Evolutionary conservation across 2,329 filamentous ascomycete genomes (phyloP).

Genomic region (Leptoxyphium fumago): DNA sequence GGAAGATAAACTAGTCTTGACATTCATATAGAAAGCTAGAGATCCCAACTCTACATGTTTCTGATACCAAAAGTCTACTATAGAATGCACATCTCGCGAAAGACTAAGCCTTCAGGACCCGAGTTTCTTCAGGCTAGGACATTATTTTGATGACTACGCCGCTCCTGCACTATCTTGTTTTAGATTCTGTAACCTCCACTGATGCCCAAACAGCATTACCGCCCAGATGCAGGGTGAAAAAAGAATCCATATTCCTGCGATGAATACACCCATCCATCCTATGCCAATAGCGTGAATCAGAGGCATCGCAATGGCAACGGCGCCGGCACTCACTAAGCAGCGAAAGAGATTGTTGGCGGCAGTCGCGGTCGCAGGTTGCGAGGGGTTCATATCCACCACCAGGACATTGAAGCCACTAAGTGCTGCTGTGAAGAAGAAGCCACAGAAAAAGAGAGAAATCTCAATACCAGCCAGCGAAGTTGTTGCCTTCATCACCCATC

Average conservation of each 20-base stretch:
- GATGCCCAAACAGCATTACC: constrained; percentile 12
- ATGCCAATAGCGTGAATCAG: constrained; percentile 25
- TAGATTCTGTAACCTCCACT: constrained; percentile 9
- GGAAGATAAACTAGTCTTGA: too few species aligned
- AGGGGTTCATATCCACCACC: constrained; percentile 31
- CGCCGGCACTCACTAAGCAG: constrained; percentile 29
- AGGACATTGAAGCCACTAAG: constrained; percentile 33
- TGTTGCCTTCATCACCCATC: constrained; percentile 25
- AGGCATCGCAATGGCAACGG: constrained; percentile 24
- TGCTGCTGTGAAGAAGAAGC: constrained; percentile 24
- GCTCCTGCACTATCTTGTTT: too few species aligned
- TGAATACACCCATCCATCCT: constrained; percentile 28
- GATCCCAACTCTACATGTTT: too few species aligned
- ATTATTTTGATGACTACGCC: too few species aligned
- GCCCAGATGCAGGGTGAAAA: constrained; percentile 7
- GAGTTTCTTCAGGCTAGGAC: too few species aligned
- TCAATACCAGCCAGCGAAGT: constrained; percentile 14
- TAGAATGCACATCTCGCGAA: too few species aligned
- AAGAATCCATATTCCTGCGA: constrained; percentile 15
- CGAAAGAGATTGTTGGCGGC: constrained; percentile 30
- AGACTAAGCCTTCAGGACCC: too few species aligned
- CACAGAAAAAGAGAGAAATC: constrained; percentile 15
- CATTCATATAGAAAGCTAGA: too few species aligned
- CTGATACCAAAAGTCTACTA: too few species aligned
- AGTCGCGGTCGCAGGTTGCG: constrained; percentile 26